A percentile compares a stretch with the other conserved stretches of the same genome.
Conservation (phyloP, 768 basidiomycete species). For the Trametes maxima region DNA sequence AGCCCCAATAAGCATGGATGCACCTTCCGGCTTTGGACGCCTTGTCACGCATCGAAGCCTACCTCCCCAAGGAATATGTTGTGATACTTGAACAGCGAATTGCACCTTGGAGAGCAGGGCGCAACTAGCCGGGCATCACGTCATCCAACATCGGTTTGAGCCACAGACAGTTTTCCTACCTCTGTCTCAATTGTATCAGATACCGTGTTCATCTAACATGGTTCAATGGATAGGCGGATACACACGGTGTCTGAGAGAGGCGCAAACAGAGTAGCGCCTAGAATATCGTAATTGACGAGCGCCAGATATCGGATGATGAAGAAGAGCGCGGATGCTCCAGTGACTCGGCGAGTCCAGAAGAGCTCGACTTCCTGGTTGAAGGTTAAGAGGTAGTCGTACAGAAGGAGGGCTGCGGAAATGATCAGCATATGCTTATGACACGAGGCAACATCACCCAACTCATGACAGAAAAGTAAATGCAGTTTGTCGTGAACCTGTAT, state of each 20-base stretch:
- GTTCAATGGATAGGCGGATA: neutral
- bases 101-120: neutral
- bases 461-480: neutral
- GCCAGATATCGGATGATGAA: constrained; percentile 16
- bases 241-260: neutral
- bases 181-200: neutral
- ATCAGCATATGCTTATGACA: neutral
- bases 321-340: constrained; percentile 13
- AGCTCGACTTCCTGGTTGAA: constrained; percentile 10
- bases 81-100: neutral
- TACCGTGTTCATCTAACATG: neutral
- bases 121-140: neutral
- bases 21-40: neutral
- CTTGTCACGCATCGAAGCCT: neutral
- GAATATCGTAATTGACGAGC: neutral
- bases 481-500: no score
- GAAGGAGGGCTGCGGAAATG: constrained; percentile 4
- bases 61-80: neutral
- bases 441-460: neutral
- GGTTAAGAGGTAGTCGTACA: constrained; percentile 17
- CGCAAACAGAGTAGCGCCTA: neutral
- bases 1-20: neutral
- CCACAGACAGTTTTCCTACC: neutral
- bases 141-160: neutral
- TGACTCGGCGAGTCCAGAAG: constrained; percentile 18